Evolutionary conservation across 2,329 filamentous ascomycete genomes (phyloP).

Genomic region (Neonectria hederae): DNA sequence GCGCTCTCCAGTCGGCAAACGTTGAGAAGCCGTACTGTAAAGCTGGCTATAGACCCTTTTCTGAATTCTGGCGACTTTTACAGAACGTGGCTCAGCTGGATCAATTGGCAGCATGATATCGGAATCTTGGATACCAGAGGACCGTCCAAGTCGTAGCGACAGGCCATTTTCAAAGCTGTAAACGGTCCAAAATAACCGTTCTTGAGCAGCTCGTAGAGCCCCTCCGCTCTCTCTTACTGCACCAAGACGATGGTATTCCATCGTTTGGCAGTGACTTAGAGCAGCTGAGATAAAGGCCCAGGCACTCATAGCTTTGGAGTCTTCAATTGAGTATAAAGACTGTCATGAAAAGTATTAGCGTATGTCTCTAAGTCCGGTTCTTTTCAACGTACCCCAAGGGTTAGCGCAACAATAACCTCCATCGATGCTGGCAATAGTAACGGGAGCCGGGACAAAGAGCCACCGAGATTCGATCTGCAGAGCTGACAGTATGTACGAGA

Average conservation of each 20-base stretch:
- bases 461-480: slow-evolving; percentile 44
- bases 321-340: slow-evolving; percentile 48
- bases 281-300: slow-evolving; percentile 52
- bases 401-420: slow-evolving; percentile 47
- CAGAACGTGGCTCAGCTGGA: slow-evolving; percentile 27
- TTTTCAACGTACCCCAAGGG: slow-evolving; percentile 42
- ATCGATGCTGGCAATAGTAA: slow-evolving; percentile 46
- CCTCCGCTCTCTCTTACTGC: neutral
- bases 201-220: neutral
- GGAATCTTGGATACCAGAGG: slow-evolving; percentile 46
- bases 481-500: slow-evolving; percentile 38
- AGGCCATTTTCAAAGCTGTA: slow-evolving; percentile 49
- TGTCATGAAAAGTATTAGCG: slow-evolving; percentile 15
- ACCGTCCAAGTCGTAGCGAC: slow-evolving; percentile 48
- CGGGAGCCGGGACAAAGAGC: slow-evolving; percentile 40
- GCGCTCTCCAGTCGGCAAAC: neutral
- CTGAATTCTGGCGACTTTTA: slow-evolving; percentile 41
- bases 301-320: slow-evolving; percentile 44
- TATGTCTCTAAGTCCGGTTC: rapidly evolving
- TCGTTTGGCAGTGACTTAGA: slow-evolving; percentile 45
- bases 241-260: slow-evolving; percentile 45
- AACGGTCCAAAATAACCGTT: slow-evolving; percentile 48
- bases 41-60: slow-evolving; percentile 47
- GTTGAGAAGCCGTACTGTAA: slow-evolving; percentile 41
- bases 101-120: slow-evolving; percentile 42